Base-by-base conservation (phyloP, 345 rosid species). In the Citrus hindsii region DNA sequence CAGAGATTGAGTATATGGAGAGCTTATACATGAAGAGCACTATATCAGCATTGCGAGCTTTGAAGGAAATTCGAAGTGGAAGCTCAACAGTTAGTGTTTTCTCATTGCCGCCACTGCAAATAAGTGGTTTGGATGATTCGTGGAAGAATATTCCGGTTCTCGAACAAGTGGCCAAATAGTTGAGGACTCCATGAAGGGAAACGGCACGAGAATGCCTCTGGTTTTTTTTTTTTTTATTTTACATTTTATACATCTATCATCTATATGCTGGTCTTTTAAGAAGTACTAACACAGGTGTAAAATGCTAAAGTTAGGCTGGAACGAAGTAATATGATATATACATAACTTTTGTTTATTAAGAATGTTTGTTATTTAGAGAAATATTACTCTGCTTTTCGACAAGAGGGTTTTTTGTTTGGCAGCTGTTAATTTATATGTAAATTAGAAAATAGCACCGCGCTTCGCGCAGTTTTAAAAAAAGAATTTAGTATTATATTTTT, bases 31-130 rank as follows among this genome's bases (percentile, higher is more conserved):
- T 96, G 97, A 96, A 96, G 82, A 91, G 98, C 69, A 86, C 97
- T 0, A 83, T 96, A 6, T 89, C 99, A 13, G 99, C 98, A 12
- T 76, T 94, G 56, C 81, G 95, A 16, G 92, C 85, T 60, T 76
- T 94, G 85, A 90, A 91, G 76, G 90, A 95, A 60, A 95, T 95
- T 33, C 86, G 99, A 67, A 96, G 93, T 0, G 77, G 87, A 19
- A 96, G 98, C 86, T 96, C 99, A 16, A 94, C 99, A 0, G 97
- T 92, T 1, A 94, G 97, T 69, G 85, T 78, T 16, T 96, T 92
- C 60, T 96, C 98, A 0, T 82, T 96, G 89, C 99, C 99, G 8
- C 99, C 99, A 0, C 78, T 94, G 35, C 99, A 95, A 46, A 73
- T 83, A 9, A 88, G 86, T 28, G 93, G 90, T 3, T 42, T 87